Evolutionary conservation across 495 filamentous ascomycete species (phyloP).

Genomic region (Mytilinidion resinicola): DNA sequence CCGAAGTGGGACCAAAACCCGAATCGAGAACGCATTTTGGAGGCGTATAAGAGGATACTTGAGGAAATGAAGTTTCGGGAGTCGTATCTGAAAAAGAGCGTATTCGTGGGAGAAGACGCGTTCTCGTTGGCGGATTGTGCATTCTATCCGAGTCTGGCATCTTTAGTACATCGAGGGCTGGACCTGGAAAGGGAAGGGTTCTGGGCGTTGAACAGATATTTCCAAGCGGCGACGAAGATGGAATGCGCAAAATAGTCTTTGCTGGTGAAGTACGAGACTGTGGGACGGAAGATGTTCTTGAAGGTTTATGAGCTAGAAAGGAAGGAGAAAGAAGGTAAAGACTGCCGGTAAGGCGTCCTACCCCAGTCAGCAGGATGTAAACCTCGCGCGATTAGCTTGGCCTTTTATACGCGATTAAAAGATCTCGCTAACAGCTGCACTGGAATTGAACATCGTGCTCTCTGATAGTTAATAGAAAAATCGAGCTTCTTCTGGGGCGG

Average conservation of each 20-base stretch:
- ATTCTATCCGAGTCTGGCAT: background rate
- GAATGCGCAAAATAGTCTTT: background rate
- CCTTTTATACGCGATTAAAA: too few relatives aligned
- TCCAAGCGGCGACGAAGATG: background rate
- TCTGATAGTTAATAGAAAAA: too few relatives aligned
- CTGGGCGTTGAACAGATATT: background rate
- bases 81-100: background rate
- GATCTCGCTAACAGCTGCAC: too few relatives aligned
- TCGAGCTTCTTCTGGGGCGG: too few relatives aligned
- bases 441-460: too few relatives aligned
- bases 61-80: background rate
- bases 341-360: too few relatives aligned
- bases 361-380: too few relatives aligned
- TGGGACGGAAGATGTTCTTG: background rate
- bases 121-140: constrained; percentile 4
- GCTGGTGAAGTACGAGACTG: background rate
- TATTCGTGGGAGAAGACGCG: background rate
- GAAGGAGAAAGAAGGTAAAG: background rate
- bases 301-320: background rate
- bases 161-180: background rate
- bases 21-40: background rate
- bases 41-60: background rate
- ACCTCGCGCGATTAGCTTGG: too few relatives aligned
- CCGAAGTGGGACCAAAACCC: background rate
- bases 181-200: background rate